Conservation (phyloP, 2,329 filamentous ascomycete species). For the Exophiala alcalophila region DNA sequence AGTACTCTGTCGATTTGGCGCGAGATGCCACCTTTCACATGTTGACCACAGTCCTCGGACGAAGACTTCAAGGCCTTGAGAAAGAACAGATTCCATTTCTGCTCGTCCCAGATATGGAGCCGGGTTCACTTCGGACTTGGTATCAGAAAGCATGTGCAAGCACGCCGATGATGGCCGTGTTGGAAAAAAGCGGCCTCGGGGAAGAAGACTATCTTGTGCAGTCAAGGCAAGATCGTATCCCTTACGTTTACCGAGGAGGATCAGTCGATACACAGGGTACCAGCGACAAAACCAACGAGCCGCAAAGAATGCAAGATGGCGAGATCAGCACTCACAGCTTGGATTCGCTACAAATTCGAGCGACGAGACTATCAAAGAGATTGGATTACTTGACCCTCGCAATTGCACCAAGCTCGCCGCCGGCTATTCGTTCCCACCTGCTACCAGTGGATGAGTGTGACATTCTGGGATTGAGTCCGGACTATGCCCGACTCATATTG, state of each 20-base stretch:
- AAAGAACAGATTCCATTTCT: constrained; percentile 20
- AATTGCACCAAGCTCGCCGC: not conserved
- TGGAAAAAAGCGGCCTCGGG: not conserved
- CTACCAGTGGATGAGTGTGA: constrained; percentile 18
- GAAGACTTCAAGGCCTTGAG: constrained; percentile 13
- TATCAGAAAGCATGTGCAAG: constrained; percentile 5
- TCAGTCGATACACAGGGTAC: too few species aligned
- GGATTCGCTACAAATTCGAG: too few species aligned
- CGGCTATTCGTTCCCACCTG: not conserved
- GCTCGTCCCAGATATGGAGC: constrained; percentile 20
- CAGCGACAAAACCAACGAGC: not conserved
- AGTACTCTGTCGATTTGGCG: constrained; percentile 9
- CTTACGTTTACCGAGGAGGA: constrained; percentile 8
- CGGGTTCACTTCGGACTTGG: constrained; percentile 11
- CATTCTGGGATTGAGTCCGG: constrained; percentile 23
- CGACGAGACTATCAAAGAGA: constrained; percentile 34
- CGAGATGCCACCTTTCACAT: constrained; percentile 13
- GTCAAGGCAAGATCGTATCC: not conserved
- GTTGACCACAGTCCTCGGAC: constrained; percentile 7
- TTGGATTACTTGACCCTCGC: constrained; percentile 36
- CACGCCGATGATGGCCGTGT: constrained; percentile 2
- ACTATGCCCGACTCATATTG: constrained; percentile 21
- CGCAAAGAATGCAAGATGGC: too few species aligned
- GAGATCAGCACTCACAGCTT: too few species aligned
- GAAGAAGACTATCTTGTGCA: constrained; percentile 12